Conservation (phyloP, 163 green algal genomes). For the Volvox carteri region DNA sequence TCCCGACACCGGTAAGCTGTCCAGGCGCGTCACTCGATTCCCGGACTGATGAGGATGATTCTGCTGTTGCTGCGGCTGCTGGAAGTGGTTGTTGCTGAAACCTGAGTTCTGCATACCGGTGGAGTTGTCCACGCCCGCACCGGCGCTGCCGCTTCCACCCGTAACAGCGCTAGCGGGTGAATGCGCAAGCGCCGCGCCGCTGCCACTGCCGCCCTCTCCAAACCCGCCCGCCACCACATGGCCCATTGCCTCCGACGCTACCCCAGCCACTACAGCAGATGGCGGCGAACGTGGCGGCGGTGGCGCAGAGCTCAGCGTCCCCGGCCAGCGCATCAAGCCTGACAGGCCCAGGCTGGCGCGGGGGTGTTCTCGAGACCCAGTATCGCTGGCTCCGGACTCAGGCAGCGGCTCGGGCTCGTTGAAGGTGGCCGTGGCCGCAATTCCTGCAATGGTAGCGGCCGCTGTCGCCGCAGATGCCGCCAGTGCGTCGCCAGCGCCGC, state of each 20-base stretch:
- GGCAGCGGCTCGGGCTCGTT: not conserved
- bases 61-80: constrained; percentile 12
- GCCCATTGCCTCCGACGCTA: not conserved
- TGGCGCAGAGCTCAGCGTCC: not conserved
- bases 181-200: not conserved
- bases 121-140: not conserved
- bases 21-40: not conserved
- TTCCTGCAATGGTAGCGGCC: not conserved
- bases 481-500: not conserved
- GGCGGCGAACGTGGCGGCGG: not conserved
- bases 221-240: not conserved
- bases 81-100: not conserved
- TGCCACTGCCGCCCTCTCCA: not conserved
- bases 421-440: not conserved
- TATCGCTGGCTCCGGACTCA: constrained; percentile 33
- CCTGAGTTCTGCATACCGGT: not conserved
- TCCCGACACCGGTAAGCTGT: not conserved
- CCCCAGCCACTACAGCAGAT: not conserved
- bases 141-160: not conserved
- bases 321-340: constrained; percentile 4
- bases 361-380: constrained; percentile 16
- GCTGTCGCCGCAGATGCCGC: not conserved
- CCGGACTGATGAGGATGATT: not conserved
- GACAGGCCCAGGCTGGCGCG: constrained; percentile 4
- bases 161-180: not conserved